Evolutionary conservation across 1,284 basidiomycete genomes (phyloP).

Genomic region (Tetrapyrgos nigripes): DNA sequence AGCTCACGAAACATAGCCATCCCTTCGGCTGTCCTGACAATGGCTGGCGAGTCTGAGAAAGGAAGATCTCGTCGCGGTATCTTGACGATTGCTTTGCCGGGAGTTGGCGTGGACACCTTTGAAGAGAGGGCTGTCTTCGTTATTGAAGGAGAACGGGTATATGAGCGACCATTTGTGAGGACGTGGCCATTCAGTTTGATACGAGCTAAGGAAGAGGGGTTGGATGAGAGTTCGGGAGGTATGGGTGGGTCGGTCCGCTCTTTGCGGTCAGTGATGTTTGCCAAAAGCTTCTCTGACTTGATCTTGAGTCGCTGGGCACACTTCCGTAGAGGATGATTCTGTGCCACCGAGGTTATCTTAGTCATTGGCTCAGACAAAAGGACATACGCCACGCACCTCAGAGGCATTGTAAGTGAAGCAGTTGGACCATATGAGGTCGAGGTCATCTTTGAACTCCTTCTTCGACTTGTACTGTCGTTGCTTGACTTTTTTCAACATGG

Average conservation of each 20-base stretch:
- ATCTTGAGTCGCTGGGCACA: constrained; percentile 78
- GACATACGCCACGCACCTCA: constrained; percentile 63
- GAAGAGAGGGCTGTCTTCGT: constrained; percentile 22
- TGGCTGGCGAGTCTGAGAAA: constrained; percentile 73
- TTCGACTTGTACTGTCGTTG: constrained; percentile 92
- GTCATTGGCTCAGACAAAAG: too few relatives aligned
- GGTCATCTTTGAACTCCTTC: constrained; percentile 90
- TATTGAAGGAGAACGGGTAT: constrained; percentile 40
- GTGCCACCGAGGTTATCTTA: constrained; percentile 3
- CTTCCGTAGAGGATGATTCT: constrained; percentile 82
- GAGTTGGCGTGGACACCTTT: constrained; percentile 22
- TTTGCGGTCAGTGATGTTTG: constrained; percentile 88
- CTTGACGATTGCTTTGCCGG: constrained; percentile 17
- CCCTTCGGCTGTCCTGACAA: constrained; percentile 77
- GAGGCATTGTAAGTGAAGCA: constrained; percentile 93
- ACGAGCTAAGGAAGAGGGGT: constrained; percentile 25
- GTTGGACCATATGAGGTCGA: constrained; percentile 97
- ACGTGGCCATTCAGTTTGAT: constrained; percentile 32
- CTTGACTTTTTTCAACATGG: constrained; percentile 94
- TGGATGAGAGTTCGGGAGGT: constrained; percentile 51
- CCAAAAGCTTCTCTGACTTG: constrained; percentile 85
- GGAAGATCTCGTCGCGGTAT: constrained; percentile 42
- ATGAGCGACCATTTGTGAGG: constrained; percentile 38
- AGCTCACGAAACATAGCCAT: constrained; percentile 72
- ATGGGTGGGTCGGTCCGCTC: constrained; percentile 74